A percentile compares a stretch with the other conserved stretches of the same genome.
Conservation (phyloP, 331 rosid genomes). For the Quercus lobata region DNA sequence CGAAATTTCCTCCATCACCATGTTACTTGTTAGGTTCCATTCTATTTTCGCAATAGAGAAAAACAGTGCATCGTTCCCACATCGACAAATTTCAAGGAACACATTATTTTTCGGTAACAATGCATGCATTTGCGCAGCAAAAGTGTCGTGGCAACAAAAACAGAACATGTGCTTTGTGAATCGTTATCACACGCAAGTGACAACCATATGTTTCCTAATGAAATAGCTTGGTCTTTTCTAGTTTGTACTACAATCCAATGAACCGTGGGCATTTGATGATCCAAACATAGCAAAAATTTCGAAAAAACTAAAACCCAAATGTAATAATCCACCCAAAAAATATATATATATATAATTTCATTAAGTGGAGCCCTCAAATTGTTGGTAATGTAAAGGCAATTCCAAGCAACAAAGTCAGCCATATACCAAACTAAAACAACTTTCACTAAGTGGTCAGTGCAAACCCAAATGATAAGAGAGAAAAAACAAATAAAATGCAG, state of each 20-base stretch:
- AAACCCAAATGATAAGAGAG: slow-evolving; percentile 13
- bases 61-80: background rate
- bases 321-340: background rate
- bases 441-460: slow-evolving; percentile 15
- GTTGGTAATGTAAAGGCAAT: slow-evolving; percentile 31
- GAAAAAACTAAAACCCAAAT: background rate
- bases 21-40: no score
- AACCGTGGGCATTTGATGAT: no score
- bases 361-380: slow-evolving; percentile 40
- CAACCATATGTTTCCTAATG: no score
- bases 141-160: no score
- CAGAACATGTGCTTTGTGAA: no score
- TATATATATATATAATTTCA: background rate
- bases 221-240: no score
- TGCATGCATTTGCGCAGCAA: no score
- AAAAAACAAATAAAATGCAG: slow-evolving; percentile 19
- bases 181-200: no score
- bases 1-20: no score
- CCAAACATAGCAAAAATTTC: background rate
- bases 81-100: background rate
- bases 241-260: no score
- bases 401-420: slow-evolving; percentile 41
- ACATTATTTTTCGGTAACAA: background rate
- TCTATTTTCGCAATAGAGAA: no score
- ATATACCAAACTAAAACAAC: slow-evolving; percentile 47